phyloP scores from a whole-genome alignment of 2,329 filamentous ascomycete species.

The Sordariomycetes sp. region DNA sequence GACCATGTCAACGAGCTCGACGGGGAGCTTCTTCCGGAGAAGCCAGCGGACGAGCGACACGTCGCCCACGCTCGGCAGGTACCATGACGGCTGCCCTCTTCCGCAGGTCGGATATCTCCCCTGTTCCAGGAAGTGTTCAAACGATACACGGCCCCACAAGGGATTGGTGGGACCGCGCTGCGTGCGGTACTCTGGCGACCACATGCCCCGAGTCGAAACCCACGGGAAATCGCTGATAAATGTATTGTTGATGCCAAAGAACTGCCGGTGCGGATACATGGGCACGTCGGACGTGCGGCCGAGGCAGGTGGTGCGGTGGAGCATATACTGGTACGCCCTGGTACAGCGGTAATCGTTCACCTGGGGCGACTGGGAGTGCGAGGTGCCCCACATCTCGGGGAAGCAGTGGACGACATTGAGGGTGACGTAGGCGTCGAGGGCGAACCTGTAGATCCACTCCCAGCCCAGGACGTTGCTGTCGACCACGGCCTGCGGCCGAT shows the following conservation, averaged over 20 bases:
- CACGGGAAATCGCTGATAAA: not conserved
- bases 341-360: constrained; percentile 10
- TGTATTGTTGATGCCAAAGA: constrained; percentile 10
- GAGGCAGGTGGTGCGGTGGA: constrained; percentile 5
- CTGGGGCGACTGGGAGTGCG: not conserved
- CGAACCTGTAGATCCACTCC: constrained; percentile 7
- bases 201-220: not conserved
- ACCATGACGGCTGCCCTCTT: no score
- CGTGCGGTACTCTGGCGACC: no score
- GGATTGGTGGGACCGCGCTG: no score
- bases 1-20: no score
- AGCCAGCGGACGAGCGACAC: no score
- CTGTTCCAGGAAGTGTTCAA: not conserved
- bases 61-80: no score
- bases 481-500: no score
- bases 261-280: constrained; percentile 9
- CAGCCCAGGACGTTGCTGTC: no score
- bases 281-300: constrained; percentile 4
- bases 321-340: constrained; percentile 9
- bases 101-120: no score
- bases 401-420: constrained; percentile 12
- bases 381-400: constrained; percentile 7
- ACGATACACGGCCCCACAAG: not conserved
- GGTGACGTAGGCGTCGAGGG: constrained; percentile 11
- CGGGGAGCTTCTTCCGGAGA: no score